Conservation (phyloP, 2,329 filamentous ascomycete genomes). For the Colletotrichum sidae region DNA sequence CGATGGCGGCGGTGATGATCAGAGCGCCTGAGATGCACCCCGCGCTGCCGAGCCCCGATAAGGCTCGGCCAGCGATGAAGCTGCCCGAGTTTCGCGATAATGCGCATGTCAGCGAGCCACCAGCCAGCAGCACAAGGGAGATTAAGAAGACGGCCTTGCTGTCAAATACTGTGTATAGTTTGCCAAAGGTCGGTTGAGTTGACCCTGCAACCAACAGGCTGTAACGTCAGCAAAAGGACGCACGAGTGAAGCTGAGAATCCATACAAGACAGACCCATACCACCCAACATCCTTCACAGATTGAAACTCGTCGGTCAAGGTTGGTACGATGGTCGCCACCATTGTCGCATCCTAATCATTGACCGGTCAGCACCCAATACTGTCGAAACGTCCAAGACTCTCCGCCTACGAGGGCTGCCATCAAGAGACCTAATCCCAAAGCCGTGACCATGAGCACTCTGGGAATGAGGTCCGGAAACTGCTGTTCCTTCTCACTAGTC, state of each 20-base stretch:
- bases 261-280: slow-evolving; percentile 56
- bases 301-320: slow-evolving; percentile 47
- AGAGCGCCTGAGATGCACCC: slow-evolving; percentile 48
- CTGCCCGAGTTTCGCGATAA: slow-evolving; percentile 10
- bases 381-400: neutral
- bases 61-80: slow-evolving; percentile 23
- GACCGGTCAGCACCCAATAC: neutral
- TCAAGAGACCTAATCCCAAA: slow-evolving; percentile 7
- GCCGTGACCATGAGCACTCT: slow-evolving; percentile 7
- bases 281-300: slow-evolving; percentile 56
- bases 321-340: slow-evolving; percentile 21
- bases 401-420: slow-evolving; percentile 13
- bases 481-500: slow-evolving; percentile 1
- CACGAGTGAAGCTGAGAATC: too few species aligned
- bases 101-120: slow-evolving; percentile 18
- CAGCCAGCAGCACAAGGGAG: slow-evolving; percentile 12
- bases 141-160: slow-evolving; percentile 43
- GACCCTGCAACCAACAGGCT: slow-evolving; percentile 44
- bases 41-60: slow-evolving; percentile 22
- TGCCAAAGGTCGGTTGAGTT: slow-evolving; percentile 41
- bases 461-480: neutral
- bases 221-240: neutral
- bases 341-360: slow-evolving; percentile 13
- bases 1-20: slow-evolving; percentile 53
- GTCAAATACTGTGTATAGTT: slow-evolving; percentile 51